Percentiles rank a stretch among this genome's conserved stretches.
Evolutionary conservation across 225 moss, liverwort and hornwort genomes (phyloP).

Genomic region (Lunularia cruciata): DNA sequence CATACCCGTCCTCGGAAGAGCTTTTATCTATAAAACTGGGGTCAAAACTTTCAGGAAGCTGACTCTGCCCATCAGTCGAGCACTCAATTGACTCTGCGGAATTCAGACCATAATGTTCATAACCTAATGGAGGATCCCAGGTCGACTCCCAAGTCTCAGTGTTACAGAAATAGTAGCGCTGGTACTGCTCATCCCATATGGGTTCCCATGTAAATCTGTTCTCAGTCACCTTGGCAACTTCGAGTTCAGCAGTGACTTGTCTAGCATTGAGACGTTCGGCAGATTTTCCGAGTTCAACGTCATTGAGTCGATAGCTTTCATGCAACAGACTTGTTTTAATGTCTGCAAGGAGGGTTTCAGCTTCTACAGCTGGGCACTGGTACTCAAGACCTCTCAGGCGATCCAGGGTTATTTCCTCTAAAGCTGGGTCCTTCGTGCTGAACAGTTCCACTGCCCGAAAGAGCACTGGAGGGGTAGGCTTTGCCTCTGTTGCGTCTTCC

Average conservation of each 20-base stretch:
- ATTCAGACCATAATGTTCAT: constrained; percentile 33
- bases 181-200: constrained; percentile 70
- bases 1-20: background rate
- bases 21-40: background rate
- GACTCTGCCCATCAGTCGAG: constrained; percentile 7
- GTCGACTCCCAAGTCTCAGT: constrained; percentile 57
- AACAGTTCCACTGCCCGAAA: constrained; percentile 26
- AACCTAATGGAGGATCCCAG: constrained; percentile 67
- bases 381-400: background rate
- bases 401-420: background rate
- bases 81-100: constrained; percentile 13
- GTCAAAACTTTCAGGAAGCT: background rate
- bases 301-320: background rate
- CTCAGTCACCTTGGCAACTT: background rate
- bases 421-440: background rate
- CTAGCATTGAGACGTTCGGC: background rate
- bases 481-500: background rate
- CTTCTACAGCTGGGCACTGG: background rate
- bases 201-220: constrained; percentile 55
- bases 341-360: background rate
- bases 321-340: background rate
- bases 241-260: background rate
- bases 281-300: background rate
- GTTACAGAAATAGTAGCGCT: constrained; percentile 73
- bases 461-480: background rate